Percentiles rank a stretch among this genome's conserved stretches.
phyloP scores from a whole-genome alignment of 2,329 filamentous ascomycete genomes.

The Diaporthe sp. region DNA sequence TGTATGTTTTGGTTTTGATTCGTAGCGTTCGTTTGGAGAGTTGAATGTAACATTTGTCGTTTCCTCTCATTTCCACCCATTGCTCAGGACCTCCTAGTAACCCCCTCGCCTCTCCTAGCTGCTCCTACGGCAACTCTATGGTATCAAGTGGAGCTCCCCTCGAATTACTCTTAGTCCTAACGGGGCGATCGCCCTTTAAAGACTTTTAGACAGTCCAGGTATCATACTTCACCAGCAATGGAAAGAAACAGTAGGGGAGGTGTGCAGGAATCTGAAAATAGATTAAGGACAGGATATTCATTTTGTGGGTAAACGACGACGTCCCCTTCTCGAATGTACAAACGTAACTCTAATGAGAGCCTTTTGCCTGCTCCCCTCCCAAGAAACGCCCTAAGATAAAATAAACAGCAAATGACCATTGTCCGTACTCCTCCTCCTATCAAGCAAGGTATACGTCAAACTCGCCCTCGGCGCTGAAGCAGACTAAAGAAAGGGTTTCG shows the following conservation, averaged over 20 bases:
- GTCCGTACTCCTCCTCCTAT: slow-evolving; percentile 29
- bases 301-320: slow-evolving; percentile 26
- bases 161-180: background rate
- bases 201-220: too few species aligned
- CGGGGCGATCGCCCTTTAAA: background rate
- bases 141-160: background rate
- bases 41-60: background rate
- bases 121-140: background rate
- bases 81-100: background rate
- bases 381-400: slow-evolving; percentile 18
- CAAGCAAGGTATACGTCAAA: slow-evolving; percentile 32
- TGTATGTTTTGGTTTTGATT: background rate
- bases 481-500: slow-evolving; percentile 25
- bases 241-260: background rate
- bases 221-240: background rate
- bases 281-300: slow-evolving; percentile 33
- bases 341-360: slow-evolving; percentile 34
- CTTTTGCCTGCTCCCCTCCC: slow-evolving; percentile 30
- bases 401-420: slow-evolving; percentile 11
- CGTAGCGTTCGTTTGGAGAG: background rate
- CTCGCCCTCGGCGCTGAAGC: slow-evolving; percentile 29
- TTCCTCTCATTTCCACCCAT: background rate
- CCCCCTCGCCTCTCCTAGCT: background rate
- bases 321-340: slow-evolving; percentile 27
- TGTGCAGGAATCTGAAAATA: background rate